Base-by-base conservation (phyloP, 164 flowering plant species). In the Nymphaea thermarum region DNA sequence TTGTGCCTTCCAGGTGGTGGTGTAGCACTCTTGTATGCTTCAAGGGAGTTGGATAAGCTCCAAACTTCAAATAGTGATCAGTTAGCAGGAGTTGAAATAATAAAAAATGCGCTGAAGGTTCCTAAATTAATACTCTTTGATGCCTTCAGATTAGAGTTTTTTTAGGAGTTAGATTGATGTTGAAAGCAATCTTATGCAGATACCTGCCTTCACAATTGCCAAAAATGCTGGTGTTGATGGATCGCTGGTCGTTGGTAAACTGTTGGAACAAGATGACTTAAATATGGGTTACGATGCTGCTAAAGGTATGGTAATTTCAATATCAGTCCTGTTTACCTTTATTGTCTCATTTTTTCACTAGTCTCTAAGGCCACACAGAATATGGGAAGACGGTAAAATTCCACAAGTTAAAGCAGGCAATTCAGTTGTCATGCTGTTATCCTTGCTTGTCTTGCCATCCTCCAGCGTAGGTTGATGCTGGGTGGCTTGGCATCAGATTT, bases 221-320 rank as follows among this genome's bases (percentile, higher is more conserved):
- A 75, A 87, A 71, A 93, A 93, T 81, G 95, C 98, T 70, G 98
- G 96, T 65, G 86, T 70, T 67, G 89, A 90, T 71, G 96, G 87
- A 62, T 78, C 90, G 12, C 60, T 86, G 41, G 76, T 90, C 69
- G 3, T 86, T 75, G 88, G 96, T 63, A 90, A 84, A 75, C 74
- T 93, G 70, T 77, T 90, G 80, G 98, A 90, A 66, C 93, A 88
- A 79, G 87, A 88, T 65, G 82, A 88, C 74, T 71, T 55, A 17
- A 83, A 80, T 77, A 61, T 85, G 18, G 98, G 98, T 65, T 93
- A 79, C 70, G 96, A 93, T 81, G 96, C 96, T 67, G 84, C 93
- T 53, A 86, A 86, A 84, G 98, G 98, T 93, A 71, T 68, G 83
- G 69, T 10, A 45, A 5, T 45, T 45, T 45, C 7, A 10, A 5